These are phyloP conservation scores for Claviceps humidiphila DNA, from an alignment of 2,329 filamentous ascomycete species.

Conservation along the genomic window DNA sequence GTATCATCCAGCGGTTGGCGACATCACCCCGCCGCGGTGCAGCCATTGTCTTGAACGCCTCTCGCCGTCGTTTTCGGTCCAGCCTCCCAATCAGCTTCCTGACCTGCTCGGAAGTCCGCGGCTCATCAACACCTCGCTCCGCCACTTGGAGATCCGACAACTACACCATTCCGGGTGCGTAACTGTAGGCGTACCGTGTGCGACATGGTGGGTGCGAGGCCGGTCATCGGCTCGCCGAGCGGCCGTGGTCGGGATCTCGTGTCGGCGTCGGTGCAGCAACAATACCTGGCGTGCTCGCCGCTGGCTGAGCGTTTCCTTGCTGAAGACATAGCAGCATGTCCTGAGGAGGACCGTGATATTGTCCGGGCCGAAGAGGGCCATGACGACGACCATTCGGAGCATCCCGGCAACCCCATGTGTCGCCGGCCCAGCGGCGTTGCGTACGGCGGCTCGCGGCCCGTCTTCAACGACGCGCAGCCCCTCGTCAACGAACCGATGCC, in stretches of 20 bases:
- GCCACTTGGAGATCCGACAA: too few relatives aligned
- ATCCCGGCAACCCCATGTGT: slow-evolving; percentile 45
- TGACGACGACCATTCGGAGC: slow-evolving; percentile 16
- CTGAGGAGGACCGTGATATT: slow-evolving; percentile 40
- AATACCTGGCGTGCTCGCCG: slow-evolving; percentile 46
- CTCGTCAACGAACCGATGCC: slow-evolving; percentile 26
- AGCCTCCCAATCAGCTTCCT: too few relatives aligned
- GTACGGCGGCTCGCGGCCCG: slow-evolving; percentile 56
- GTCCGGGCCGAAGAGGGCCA: slow-evolving; percentile 16
- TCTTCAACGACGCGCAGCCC: slow-evolving; percentile 49
- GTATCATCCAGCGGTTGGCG: too few relatives aligned
- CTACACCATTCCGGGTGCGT: too few relatives aligned
- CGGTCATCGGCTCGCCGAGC: slow-evolving; percentile 3
- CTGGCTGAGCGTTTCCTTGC: slow-evolving; percentile 53
- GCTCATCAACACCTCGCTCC: neutral
- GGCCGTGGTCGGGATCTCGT: slow-evolving; percentile 2
- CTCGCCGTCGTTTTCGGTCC: too few relatives aligned
- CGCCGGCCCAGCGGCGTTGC: slow-evolving; percentile 66
- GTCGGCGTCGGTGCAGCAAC: slow-evolving; percentile 4
- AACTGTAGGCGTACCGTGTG: neutral
- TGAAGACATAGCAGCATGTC: slow-evolving; percentile 51
- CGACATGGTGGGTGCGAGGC: slow-evolving; percentile 4
- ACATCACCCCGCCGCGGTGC: too few relatives aligned
- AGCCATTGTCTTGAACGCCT: too few relatives aligned
- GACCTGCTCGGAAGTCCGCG: too few relatives aligned